Evolutionary conservation across 176 grass and related monocot genomes (phyloP), one percentile per base, ranked within the genome.

Genomic region (Carex parvula): DNA sequence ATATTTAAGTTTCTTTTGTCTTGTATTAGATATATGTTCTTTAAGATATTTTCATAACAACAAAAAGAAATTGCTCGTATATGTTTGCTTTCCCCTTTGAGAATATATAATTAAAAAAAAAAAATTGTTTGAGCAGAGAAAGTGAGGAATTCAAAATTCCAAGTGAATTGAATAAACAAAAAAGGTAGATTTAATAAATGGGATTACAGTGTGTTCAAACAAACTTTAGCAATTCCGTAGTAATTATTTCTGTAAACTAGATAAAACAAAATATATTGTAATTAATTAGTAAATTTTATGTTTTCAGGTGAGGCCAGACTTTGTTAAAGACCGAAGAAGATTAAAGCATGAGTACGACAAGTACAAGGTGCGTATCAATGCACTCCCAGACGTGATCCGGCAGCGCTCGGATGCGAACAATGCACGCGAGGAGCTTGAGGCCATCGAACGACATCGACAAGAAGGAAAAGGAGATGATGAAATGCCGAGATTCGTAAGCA

Each of bases 331-430:
- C 59, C 92, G 95, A 35, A 87, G 95, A 35, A 88, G 95, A 12
- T 66, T 93, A 0, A 90, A 94, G 74, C 90, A 91, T 58, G 95
- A 98, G 88, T 94, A 98, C 2, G 95, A 98, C 1, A 92, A 98
- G 30, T 98, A 92, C 74, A 98, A 93, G 89, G 92, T 94, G 0
- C 60, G 92, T 5, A 93, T 91, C 63, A 93, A 93, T 57, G 86
- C 74, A 0, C 80, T 98, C 0, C 89, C 90, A 0, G 84, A 89
- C 1, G 85, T 92, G n/a, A 98, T 98, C 39, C 88, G 86, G 70
- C 90, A 92, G 63, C 55, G 95, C 1, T 85, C 88, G 0, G 92
- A 98, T 29, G 84, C 84, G 0, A 93, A 93, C 42, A 90, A 98
- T 48, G 89, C 89, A 16, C 84, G 79, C 2, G 88, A 89, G 46